Evolutionary conservation across 306 rosid genomes (phyloP).

Genomic region (Carpinus fangiana): DNA sequence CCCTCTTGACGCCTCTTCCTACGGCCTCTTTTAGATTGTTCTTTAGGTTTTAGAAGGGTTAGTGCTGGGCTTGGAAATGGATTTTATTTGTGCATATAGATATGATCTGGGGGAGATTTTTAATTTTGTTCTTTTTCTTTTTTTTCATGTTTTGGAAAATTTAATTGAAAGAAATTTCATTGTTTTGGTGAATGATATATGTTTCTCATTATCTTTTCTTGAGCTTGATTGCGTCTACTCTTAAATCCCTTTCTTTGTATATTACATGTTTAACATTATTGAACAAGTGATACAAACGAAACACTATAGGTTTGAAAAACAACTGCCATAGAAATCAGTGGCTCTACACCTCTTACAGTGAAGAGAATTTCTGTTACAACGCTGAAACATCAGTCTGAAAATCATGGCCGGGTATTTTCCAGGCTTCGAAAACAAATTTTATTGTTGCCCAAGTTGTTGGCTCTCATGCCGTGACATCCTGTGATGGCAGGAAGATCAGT

Average conservation of each 20-base stretch:
- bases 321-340: background rate
- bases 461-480: slow-evolving; percentile 22
- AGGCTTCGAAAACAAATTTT: background rate
- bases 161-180: background rate
- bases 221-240: background rate
- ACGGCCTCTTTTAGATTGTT: slow-evolving; percentile 29
- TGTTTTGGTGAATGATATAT: background rate
- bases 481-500: slow-evolving; percentile 25
- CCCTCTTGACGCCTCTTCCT: slow-evolving; percentile 63
- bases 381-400: background rate
- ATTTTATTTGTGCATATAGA: slow-evolving; percentile 2
- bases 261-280: background rate
- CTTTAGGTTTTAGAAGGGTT: slow-evolving; percentile 3
- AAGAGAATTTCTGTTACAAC: background rate
- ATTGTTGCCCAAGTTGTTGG: slow-evolving; percentile 19
- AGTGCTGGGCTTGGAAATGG: background rate
- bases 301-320: background rate
- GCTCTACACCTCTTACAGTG: background rate
- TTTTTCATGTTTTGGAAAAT: background rate
- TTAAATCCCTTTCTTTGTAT: background rate
- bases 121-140: background rate
- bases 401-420: background rate
- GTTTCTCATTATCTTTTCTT: background rate
- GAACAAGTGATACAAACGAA: background rate
- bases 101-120: background rate